Percentiles rank a stretch among this genome's conserved stretches.
Conservation (phyloP, 2,329 filamentous ascomycete species). For the Amauroascus verrucosus region DNA sequence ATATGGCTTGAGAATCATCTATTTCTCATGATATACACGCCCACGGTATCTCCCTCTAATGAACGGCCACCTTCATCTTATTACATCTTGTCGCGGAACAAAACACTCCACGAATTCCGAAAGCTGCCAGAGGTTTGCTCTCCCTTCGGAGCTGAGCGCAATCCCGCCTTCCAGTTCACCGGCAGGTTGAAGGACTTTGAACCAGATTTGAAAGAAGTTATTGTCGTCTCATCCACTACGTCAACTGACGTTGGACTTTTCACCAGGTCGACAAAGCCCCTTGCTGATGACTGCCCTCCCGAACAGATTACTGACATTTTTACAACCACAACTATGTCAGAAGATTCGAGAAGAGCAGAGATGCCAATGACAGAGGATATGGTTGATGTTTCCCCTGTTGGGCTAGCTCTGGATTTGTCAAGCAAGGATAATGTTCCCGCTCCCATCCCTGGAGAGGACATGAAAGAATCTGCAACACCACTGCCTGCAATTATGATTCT, state of each 20-base stretch:
- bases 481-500: constrained; percentile 75
- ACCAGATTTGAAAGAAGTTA: constrained; percentile 66
- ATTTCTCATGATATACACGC: constrained; percentile 70
- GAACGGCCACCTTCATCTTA: constrained; percentile 57
- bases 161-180: constrained; percentile 66
- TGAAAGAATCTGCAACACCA: constrained; percentile 67
- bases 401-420: constrained; percentile 74
- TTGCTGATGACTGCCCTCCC: constrained; percentile 52
- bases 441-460: constrained; percentile 67
- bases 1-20: constrained; percentile 81
- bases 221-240: constrained; percentile 73
- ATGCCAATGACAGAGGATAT: constrained; percentile 58
- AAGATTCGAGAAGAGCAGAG: constrained; percentile 64
- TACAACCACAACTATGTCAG: constrained; percentile 59
- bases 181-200: constrained; percentile 68
- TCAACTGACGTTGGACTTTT: constrained; percentile 70
- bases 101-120: constrained; percentile 53
- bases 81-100: constrained; percentile 62
- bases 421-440: constrained; percentile 65
- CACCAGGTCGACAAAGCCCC: constrained; percentile 58
- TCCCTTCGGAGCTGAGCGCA: constrained; percentile 55
- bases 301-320: constrained; percentile 57
- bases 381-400: constrained; percentile 67
- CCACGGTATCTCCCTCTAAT: constrained; percentile 40
- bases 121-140: constrained; percentile 65